phyloP scores from a whole-genome alignment of 345 rosid species.

The Kandelia obovata region DNA sequence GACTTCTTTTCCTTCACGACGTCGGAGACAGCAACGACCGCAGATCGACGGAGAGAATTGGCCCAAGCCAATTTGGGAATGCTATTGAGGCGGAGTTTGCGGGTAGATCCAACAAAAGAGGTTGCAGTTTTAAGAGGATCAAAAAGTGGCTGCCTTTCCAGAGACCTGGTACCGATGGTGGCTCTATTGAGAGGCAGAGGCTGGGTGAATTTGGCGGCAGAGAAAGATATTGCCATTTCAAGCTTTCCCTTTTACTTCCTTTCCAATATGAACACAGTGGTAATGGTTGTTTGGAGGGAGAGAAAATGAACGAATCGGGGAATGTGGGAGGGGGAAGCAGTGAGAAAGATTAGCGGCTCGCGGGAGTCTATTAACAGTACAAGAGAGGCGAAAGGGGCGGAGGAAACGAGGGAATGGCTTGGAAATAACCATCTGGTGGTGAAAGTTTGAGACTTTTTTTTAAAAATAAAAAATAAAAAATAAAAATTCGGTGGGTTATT shows the following conservation, averaged over 20 bases:
- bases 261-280: background rate
- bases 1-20: constrained; percentile 55
- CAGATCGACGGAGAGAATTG: constrained; percentile 34
- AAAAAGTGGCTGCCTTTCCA: constrained; percentile 25
- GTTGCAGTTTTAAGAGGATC: constrained; percentile 32
- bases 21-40: constrained; percentile 47
- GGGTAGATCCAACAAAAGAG: constrained; percentile 49
- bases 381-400: constrained; percentile 17
- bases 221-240: constrained; percentile 46
- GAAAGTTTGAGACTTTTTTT: too few relatives aligned
- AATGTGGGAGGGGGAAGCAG: background rate
- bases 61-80: constrained; percentile 10
- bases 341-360: background rate
- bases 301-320: background rate
- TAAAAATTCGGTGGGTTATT: too few relatives aligned
- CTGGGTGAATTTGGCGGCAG: constrained; percentile 37
- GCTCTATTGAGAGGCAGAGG: constrained; percentile 31
- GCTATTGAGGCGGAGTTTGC: constrained; percentile 28
- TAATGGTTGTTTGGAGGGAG: background rate
- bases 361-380: background rate
- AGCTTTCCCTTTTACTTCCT: background rate
- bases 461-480: too few relatives aligned
- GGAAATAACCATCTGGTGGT: constrained; percentile 11
- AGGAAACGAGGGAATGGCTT: constrained; percentile 25
- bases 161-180: constrained; percentile 31